Conservation (phyloP, 2,329 filamentous ascomycete genomes). For the Colletotrichum scovillei region DNA sequence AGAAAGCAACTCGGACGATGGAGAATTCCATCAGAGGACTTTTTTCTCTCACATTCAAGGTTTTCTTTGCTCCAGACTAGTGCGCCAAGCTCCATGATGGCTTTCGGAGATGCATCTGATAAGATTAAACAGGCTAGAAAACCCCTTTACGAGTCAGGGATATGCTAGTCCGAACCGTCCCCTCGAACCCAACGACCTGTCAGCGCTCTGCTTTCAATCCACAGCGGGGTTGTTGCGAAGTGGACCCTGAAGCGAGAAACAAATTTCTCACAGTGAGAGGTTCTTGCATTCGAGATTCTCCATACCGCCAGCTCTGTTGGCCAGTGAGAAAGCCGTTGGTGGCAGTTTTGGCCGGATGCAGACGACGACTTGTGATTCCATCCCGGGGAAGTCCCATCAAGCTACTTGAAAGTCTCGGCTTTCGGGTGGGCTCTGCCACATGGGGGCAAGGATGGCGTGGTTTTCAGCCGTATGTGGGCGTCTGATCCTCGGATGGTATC, state of each 20-base stretch:
- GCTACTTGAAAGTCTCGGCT: background rate
- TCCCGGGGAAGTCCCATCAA: background rate
- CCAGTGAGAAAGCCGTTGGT: background rate
- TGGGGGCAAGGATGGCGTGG: background rate
- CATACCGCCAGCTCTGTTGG: background rate
- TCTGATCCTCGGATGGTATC: background rate
- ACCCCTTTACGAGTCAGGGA: constrained; percentile 24
- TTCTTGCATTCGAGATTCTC: background rate
- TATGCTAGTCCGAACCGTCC: background rate
- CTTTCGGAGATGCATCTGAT: constrained; percentile 30
- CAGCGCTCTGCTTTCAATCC: background rate
- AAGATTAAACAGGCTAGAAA: constrained; percentile 22
- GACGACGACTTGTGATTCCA: background rate
- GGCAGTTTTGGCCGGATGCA: background rate
- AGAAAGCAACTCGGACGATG: background rate
- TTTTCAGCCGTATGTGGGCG: background rate
- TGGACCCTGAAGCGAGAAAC: constrained; percentile 18
- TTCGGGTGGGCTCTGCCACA: background rate
- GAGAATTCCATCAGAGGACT: constrained; percentile 1
- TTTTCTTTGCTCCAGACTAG: constrained; percentile 7
- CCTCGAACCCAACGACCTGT: background rate
- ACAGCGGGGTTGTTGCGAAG: constrained; percentile 26
- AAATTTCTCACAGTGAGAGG: background rate
- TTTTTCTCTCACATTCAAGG: constrained; percentile 2
- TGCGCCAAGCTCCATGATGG: constrained; percentile 20